Percentiles rank a stretch among this genome's conserved stretches.
Evolutionary conservation across 116 monocot species (phyloP).

Genomic region (Phalaenopsis hybrid): DNA sequence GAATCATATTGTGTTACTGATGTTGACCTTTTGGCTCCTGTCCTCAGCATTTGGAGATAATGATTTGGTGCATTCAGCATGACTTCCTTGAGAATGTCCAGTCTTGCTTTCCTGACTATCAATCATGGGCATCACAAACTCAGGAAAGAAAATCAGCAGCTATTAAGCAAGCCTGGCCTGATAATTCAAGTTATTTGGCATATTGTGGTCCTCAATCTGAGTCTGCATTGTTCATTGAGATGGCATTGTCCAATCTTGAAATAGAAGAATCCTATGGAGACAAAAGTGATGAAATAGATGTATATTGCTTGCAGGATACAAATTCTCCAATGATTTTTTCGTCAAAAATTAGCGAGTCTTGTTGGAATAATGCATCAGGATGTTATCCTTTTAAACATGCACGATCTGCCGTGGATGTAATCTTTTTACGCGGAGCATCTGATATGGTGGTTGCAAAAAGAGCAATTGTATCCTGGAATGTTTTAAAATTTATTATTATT

Average conservation of each 20-base stretch:
- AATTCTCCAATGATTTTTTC: slow-evolving; percentile 20
- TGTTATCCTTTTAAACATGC: slow-evolving; percentile 68
- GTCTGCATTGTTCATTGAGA: slow-evolving; percentile 69
- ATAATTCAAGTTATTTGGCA: slow-evolving; percentile 15
- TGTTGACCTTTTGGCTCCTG: not conserved
- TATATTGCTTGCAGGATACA: slow-evolving; percentile 43
- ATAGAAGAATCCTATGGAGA: slow-evolving; percentile 31
- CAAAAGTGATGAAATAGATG: slow-evolving; percentile 31
- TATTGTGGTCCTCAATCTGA: slow-evolving; percentile 18
- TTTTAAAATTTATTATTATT: not conserved
- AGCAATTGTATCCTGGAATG: slow-evolving; percentile 80
- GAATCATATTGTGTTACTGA: slow-evolving; percentile 2
- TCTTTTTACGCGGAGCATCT: slow-evolving; percentile 79
- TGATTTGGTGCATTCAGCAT: slow-evolving; percentile 76
- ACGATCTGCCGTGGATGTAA: slow-evolving; percentile 61
- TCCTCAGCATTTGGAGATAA: slow-evolving; percentile 77
- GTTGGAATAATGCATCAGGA: slow-evolving; percentile 12
- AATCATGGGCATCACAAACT: slow-evolving; percentile 46
- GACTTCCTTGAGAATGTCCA: slow-evolving; percentile 50
- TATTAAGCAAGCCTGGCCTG: slow-evolving; percentile 49
- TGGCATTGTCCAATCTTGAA: slow-evolving; percentile 73
- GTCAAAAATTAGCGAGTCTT: slow-evolving; percentile 26
- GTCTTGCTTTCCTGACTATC: slow-evolving; percentile 30
- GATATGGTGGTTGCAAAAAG: slow-evolving; percentile 86
- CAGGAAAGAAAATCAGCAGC: slow-evolving; percentile 61